Base-by-base conservation (phyloP, 129 eudicot genomes). In the Pittosporum tobira region DNA sequence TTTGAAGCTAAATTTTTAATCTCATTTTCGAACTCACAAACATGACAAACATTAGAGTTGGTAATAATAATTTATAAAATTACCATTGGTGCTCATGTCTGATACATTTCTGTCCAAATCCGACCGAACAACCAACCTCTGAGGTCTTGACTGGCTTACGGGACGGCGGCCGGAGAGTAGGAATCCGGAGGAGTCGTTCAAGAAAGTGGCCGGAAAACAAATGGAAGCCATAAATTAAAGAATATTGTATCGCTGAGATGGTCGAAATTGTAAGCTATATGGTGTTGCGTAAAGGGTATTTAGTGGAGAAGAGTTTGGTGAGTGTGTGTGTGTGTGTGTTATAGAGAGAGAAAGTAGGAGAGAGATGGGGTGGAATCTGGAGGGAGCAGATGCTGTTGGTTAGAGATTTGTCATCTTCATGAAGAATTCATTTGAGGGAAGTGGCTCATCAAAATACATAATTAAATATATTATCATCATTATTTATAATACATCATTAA, bases 21-120 rank as follows among this genome's bases (percentile, higher is more conserved):
- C n/a, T n/a, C n/a, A n/a, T n/a, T n/a, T n/a, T n/a, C n/a, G n/a
- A n/a, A n/a, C n/a, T n/a, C n/a, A n/a, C n/a, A n/a, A n/a, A n/a
- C n/a, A n/a, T n/a, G n/a, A n/a, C n/a, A n/a, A n/a, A n/a, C n/a
- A n/a, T n/a, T n/a, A n/a, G n/a, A n/a, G n/a, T n/a, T n/a, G n/a
- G n/a, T n/a, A n/a, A n/a, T n/a, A 2, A 3, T 22, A 24, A 16
- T 6, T 10, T 46, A 62, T 10, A 37, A 66, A 14, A 44, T 36
- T 79, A 88, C 96, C 96, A 62, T 84, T 88, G 57, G 55, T 63
- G 50, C 86, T 62, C 96, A 88, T 88, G 37, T 88, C 96, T 0
- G 96, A 88, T 37, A 88, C 94, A 83, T 77, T 74, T 6, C 59
- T 67, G 57, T 88, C 96, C 94, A 88, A 84, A 75, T 85, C 88